A percentile compares a stretch with the other conserved stretches of the same genome.
Evolutionary conservation across 805 yeast species (phyloP).

Genomic region (Cyberlindnera xylosilytica): DNA sequence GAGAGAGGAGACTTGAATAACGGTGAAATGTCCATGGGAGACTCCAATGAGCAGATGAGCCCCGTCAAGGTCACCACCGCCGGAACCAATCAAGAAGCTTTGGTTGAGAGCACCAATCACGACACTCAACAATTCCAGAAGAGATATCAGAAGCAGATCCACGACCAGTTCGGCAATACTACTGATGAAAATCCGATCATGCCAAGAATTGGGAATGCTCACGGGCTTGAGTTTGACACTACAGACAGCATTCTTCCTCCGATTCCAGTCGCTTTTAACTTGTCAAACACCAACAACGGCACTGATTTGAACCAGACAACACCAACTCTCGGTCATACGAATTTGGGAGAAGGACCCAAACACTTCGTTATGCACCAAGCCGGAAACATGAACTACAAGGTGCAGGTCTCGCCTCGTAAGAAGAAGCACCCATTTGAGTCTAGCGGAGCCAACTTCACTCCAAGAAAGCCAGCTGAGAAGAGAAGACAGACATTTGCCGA

Average conservation of each 20-base stretch:
- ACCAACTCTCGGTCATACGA: slow-evolving; percentile 22
- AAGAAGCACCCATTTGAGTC: slow-evolving; percentile 14
- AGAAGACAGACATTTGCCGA: slow-evolving; percentile 27
- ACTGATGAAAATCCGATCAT: slow-evolving; percentile 25
- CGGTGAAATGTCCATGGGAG: slow-evolving; percentile 8
- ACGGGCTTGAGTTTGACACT: slow-evolving; percentile 25
- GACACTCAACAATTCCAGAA: slow-evolving; percentile 17
- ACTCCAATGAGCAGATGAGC: slow-evolving; percentile 27
- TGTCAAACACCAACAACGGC: slow-evolving; percentile 24
- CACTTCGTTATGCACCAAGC: slow-evolving; percentile 23
- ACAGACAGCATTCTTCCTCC: slow-evolving; percentile 28
- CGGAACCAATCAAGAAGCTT: slow-evolving; percentile 10
- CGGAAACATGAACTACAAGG: slow-evolving; percentile 23
- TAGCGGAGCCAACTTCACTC: slow-evolving; percentile 23
- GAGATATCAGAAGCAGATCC: slow-evolving; percentile 14
- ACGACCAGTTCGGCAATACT: not conserved
- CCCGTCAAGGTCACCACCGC: slow-evolving; percentile 25
- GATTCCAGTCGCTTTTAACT: slow-evolving; percentile 22
- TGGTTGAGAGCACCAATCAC: slow-evolving; percentile 26
- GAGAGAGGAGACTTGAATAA: not conserved
- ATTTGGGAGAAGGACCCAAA: slow-evolving; percentile 12
- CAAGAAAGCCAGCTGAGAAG: slow-evolving; percentile 18
- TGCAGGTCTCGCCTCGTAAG: slow-evolving; percentile 26
- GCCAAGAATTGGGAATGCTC: slow-evolving; percentile 19
- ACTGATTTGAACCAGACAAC: slow-evolving; percentile 27